Percentiles rank a stretch among this genome's conserved stretches.
Evolutionary conservation across 2,329 filamentous ascomycete genomes (phyloP).

Genomic region (Fusarium chaquense): DNA sequence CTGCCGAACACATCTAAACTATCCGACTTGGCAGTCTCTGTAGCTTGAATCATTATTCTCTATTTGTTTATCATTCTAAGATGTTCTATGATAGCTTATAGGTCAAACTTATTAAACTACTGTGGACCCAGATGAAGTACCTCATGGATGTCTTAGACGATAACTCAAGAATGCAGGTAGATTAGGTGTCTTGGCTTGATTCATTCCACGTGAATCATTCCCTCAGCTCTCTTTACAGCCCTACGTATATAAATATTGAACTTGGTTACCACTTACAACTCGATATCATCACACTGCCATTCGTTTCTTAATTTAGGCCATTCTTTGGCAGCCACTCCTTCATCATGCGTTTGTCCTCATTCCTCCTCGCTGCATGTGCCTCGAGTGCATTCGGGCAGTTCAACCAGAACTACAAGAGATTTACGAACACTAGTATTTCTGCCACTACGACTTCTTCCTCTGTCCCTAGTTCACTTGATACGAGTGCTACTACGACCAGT

Average conservation of each 20-base stretch:
- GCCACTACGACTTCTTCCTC: neutral
- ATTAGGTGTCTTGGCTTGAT: neutral
- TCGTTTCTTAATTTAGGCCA: neutral
- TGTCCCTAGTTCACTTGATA: neutral
- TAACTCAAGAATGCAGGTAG: neutral
- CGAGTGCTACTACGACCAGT: neutral
- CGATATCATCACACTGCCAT: neutral
- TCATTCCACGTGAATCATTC: neutral
- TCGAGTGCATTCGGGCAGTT: neutral
- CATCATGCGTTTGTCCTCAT: neutral
- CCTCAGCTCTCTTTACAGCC: neutral
- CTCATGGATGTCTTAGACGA: neutral
- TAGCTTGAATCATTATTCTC: too few species aligned
- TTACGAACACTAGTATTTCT: neutral
- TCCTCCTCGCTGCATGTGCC: neutral
- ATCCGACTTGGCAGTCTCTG: too few species aligned
- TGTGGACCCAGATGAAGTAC: neutral
- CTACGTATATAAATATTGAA: neutral
- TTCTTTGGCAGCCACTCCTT: neutral
- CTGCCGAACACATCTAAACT: too few species aligned
- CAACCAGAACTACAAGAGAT: neutral
- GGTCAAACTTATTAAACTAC: too few species aligned
- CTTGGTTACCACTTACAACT: neutral
- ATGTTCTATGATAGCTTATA: too few species aligned
- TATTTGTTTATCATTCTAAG: too few species aligned